These are phyloP conservation scores for Solanum sitiens DNA, from an alignment of 257 asterid species.

Conservation along the genomic window DNA sequence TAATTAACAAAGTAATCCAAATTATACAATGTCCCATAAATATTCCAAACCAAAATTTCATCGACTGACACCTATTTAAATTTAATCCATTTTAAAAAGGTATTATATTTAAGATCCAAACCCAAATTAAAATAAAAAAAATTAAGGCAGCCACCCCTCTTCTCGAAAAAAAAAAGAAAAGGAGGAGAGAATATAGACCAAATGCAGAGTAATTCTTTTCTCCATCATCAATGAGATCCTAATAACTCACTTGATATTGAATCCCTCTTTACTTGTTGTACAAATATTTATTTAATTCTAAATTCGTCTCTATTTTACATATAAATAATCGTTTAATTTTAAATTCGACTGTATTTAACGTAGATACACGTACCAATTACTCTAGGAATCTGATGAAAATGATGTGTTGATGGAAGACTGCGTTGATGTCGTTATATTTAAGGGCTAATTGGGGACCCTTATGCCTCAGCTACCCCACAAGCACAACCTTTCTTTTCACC, in stretches of 20 bases:
- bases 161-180: background rate
- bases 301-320: background rate
- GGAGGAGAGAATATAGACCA: background rate
- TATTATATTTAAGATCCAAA: background rate
- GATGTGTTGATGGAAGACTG: constrained; percentile 5
- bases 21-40: background rate
- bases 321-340: background rate
- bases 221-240: background rate
- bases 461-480: constrained; percentile 2
- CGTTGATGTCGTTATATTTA: background rate
- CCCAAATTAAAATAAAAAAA: background rate
- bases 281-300: too few species aligned
- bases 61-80: background rate
- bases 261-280: background rate
- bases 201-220: background rate
- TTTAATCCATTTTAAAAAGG: background rate
- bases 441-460: background rate
- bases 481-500: background rate
- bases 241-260: too few species aligned
- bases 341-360: background rate
- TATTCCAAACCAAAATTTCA: background rate
- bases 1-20: background rate
- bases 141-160: background rate
- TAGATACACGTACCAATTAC: background rate
- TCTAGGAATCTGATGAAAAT: constrained; percentile 14